Percentiles rank a stretch among this genome's conserved stretches.
phyloP scores from a whole-genome alignment of 805 yeast species.

The Kluyveromyces aestuarii region DNA sequence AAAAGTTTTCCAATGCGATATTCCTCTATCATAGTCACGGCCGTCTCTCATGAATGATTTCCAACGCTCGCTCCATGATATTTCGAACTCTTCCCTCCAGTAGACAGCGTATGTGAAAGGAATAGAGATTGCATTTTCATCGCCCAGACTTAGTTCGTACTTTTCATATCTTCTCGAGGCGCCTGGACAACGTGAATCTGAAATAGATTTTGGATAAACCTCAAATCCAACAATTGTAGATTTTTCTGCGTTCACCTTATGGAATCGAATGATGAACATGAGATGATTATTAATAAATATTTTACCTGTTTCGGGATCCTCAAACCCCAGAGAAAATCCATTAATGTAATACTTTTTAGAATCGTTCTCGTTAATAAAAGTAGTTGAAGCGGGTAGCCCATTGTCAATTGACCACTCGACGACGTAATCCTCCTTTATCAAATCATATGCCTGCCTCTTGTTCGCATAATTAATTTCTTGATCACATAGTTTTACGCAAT shows the following conservation, averaged over 20 bases:
- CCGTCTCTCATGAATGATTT: conserved; percentile 55
- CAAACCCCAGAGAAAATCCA: conserved; percentile 79
- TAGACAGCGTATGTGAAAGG: conserved; percentile 81
- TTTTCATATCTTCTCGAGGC: conserved; percentile 51
- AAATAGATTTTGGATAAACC: conserved; percentile 76
- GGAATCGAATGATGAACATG: conserved; percentile 70
- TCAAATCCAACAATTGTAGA: conserved; percentile 80
- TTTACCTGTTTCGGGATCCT: conserved; percentile 39
- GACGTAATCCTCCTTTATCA: conserved; percentile 62
- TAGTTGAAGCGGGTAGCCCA: conserved; percentile 75
- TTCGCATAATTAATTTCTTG: conserved; percentile 45
- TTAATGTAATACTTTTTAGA: conserved; percentile 67
- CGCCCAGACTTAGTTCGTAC: conserved; percentile 38
- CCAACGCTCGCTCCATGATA: conserved; percentile 67
- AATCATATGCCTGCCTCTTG: conserved; percentile 44
- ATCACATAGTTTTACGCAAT: conserved; percentile 63
- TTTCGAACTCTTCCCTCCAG: conserved; percentile 72
- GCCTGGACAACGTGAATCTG: conserved; percentile 64
- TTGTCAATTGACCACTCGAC: conserved; percentile 81
- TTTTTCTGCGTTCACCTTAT: conserved; percentile 36
- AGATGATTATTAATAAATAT: conserved; percentile 70
- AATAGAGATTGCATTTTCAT: conserved; percentile 33
- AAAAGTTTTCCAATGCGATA: no score
- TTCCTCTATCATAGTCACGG: no score
- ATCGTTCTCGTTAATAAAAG: conserved; percentile 52